A percentile compares a stretch with the other conserved stretches of the same genome.
Evolutionary conservation across 2,329 filamentous ascomycete genomes (phyloP).

Genomic region (Penicillium frequentans): DNA sequence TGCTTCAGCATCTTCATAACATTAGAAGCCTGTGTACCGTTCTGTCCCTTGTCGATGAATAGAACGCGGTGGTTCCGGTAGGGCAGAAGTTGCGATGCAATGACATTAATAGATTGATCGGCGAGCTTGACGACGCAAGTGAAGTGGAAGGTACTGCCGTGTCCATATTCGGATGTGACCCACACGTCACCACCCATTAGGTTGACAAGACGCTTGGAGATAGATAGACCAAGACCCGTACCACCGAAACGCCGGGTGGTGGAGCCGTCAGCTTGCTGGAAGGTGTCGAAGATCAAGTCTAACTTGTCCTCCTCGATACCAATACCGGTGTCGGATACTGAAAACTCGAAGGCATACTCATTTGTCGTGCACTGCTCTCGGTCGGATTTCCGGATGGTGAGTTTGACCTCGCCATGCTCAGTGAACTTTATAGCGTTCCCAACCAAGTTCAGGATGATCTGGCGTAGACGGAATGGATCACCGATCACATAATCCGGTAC

Average conservation of each 20-base stretch:
- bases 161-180: conserved; percentile 89
- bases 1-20: conserved; percentile 75
- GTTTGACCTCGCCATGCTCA: conserved; percentile 91
- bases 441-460: conserved; percentile 95
- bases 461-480: conserved; percentile 91
- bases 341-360: conserved; percentile 93
- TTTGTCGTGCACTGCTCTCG: conserved; percentile 65
- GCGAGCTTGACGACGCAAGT: conserved; percentile 88
- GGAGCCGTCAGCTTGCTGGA: conserved; percentile 96
- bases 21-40: conserved; percentile 63
- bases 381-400: conserved; percentile 77
- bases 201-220: conserved; percentile 91
- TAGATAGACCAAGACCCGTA: conserved; percentile 89
- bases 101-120: conserved; percentile 71
- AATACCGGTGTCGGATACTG: conserved; percentile 94
- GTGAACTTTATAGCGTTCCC: conserved; percentile 99
- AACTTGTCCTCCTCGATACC: conserved; percentile 95
- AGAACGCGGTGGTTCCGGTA: conserved; percentile 91
- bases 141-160: conserved; percentile 94
- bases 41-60: conserved; percentile 90
- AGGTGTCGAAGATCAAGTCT: conserved; percentile 96
- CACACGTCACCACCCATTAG: conserved; percentile 96
- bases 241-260: conserved; percentile 96
- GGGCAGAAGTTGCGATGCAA: conserved; percentile 75
- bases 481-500: conserved; percentile 95